A percentile compares a stretch with the other conserved stretches of the same genome.
Conservation (phyloP, 1,284 basidiomycete genomes). For the Heterobasidion annosum region DNA sequence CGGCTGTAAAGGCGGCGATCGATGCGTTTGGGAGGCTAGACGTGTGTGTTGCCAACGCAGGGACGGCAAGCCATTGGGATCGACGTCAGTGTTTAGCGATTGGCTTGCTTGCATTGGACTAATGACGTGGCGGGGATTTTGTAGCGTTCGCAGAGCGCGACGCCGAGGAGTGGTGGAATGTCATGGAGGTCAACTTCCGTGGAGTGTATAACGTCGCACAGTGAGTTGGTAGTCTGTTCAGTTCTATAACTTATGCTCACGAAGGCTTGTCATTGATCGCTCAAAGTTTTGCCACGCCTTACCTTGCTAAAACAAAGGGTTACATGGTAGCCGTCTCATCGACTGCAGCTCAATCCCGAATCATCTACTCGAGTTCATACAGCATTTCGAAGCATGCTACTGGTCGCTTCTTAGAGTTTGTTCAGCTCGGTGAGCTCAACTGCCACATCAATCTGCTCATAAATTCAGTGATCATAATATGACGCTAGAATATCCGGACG, state of each 20-base stretch:
- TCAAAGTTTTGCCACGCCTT: constrained; percentile 2
- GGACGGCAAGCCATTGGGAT: background rate
- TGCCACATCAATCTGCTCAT: background rate
- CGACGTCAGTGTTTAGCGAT: background rate
- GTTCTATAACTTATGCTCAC: background rate
- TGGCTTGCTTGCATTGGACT: background rate
- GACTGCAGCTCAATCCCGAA: constrained; percentile 4
- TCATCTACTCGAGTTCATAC: constrained; percentile 5
- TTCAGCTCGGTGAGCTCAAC: constrained; percentile 5
- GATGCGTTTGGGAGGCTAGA: constrained; percentile 11
- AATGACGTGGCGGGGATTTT: background rate
- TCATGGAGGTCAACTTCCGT: constrained; percentile 6
- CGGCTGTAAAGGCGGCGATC: constrained; percentile 6
- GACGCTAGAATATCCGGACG: constrained; percentile 2
- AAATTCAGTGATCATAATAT: background rate
- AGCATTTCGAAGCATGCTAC: constrained; percentile 6
- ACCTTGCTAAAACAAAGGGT: constrained; percentile 7
- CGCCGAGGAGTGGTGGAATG: constrained; percentile 4
- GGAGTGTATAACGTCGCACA: constrained; percentile 4
- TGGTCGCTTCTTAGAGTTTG: constrained; percentile 9
- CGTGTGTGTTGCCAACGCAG: constrained; percentile 11
- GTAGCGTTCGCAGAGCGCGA: constrained; percentile 2
- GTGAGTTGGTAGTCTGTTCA: background rate
- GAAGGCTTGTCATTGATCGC: background rate
- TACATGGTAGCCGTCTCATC: constrained; percentile 5